Conservation (phyloP, 495 filamentous ascomycete species). For the Emericellopsis terricola region DNA sequence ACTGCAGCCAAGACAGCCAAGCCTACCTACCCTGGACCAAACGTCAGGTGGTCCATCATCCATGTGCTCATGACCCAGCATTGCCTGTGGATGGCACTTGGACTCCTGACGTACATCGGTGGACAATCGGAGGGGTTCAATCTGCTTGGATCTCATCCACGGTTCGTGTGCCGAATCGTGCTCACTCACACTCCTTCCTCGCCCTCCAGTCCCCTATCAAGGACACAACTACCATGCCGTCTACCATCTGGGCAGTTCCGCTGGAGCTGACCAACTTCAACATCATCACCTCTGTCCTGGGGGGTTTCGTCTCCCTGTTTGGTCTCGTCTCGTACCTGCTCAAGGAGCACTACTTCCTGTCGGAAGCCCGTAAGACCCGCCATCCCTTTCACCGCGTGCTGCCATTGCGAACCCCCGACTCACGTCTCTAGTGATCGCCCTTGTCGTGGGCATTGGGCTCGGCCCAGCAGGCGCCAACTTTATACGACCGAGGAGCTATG, state of each 20-base stretch:
- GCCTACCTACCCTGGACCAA: no score
- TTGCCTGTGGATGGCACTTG: no score
- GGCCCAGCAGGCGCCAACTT: conserved; percentile 64
- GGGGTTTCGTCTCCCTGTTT: conserved; percentile 78
- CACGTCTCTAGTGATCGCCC: conserved; percentile 58
- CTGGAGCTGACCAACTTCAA: conserved; percentile 55
- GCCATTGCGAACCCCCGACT: neutral
- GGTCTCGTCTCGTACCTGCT: conserved; percentile 75
- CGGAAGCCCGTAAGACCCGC: conserved; percentile 58
- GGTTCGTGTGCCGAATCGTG: no score
- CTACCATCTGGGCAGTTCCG: conserved; percentile 1
- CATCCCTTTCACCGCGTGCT: conserved; percentile 1
- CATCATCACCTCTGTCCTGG: conserved; percentile 63
- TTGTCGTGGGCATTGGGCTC: conserved; percentile 61
- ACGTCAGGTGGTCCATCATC: no score
- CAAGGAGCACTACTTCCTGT: conserved; percentile 84
- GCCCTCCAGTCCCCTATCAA: no score
- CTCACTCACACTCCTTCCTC: no score
- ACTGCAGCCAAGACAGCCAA: no score
- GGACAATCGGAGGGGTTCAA: no score
- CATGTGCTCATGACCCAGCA: no score
- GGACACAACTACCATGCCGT: no score
- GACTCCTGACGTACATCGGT: no score
- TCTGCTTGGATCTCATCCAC: no score
- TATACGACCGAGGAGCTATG: conserved; percentile 61